Conservation (phyloP, 148 eudicot species). For the Rhododendron ovatum region DNA sequence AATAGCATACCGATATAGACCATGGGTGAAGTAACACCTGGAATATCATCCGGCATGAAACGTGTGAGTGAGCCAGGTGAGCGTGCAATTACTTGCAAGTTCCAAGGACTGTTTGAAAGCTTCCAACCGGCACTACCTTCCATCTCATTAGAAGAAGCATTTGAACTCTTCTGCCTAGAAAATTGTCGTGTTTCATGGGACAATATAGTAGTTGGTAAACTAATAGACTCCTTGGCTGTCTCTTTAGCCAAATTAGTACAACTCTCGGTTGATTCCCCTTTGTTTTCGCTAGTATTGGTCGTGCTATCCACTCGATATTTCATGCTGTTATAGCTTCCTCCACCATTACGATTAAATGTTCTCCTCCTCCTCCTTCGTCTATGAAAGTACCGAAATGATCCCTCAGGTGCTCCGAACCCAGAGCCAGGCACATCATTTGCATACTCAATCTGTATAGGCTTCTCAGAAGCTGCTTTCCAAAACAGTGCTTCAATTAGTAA, state of each 20-base stretch:
- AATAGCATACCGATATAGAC: constrained; percentile 93
- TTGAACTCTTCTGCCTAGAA: constrained; percentile 21
- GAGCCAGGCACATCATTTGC: constrained; percentile 99
- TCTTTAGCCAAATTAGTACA: constrained; percentile 17
- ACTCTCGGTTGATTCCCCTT: constrained; percentile 11
- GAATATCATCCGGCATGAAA: constrained; percentile 94
- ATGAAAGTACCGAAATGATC: constrained; percentile 32
- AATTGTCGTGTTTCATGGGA: constrained; percentile 17
- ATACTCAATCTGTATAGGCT: constrained; percentile 87
- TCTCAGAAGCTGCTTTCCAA: constrained; percentile 73
- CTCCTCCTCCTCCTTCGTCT: constrained; percentile 45
- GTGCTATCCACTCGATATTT: constrained; percentile 22
- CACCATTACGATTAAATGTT: constrained; percentile 28
- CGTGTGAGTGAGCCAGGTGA: constrained; percentile 93
- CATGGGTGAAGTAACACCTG: constrained; percentile 99
- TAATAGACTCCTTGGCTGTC: constrained; percentile 11
- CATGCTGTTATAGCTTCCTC: constrained; percentile 25
- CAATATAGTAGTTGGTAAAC: constrained; percentile 15
- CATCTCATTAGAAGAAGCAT: constrained; percentile 29
- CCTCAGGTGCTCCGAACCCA: constrained; percentile 80
- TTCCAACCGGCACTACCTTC: constrained; percentile 91
- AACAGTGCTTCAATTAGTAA: constrained; percentile 65
- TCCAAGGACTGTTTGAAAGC: constrained; percentile 96
- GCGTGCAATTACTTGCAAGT: constrained; percentile 87
- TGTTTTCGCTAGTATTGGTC: constrained; percentile 20